Evolutionary conservation across 2,329 filamentous ascomycete species (phyloP).

Genomic region (Exophiala calicioides): DNA sequence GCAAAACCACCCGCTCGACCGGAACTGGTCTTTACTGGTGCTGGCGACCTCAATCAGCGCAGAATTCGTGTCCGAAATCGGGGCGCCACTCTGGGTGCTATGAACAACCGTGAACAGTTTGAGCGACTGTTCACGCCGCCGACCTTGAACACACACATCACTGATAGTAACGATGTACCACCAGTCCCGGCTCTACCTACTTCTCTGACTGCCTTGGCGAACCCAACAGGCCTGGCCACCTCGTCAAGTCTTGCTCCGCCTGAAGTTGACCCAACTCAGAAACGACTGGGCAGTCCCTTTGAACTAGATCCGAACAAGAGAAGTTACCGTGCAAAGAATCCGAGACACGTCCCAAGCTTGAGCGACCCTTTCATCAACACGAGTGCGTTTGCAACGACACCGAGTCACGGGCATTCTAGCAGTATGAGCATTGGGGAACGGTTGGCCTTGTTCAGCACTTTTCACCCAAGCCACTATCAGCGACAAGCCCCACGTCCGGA

Average conservation of each 20-base stretch:
- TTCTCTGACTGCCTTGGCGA: constrained; percentile 23
- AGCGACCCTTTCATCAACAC: constrained; percentile 46
- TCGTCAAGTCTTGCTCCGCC: constrained; percentile 35
- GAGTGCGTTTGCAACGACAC: constrained; percentile 24
- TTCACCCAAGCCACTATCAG: constrained; percentile 23
- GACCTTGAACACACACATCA: constrained; percentile 32
- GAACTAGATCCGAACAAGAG: constrained; percentile 40
- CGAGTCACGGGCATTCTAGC: constrained; percentile 22
- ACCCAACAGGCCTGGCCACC: constrained; percentile 22
- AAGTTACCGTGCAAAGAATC: constrained; percentile 37
- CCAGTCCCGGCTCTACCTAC: constrained; percentile 26
- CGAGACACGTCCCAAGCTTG: constrained; percentile 45
- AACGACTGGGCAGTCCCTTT: constrained; percentile 52
- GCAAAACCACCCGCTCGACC: constrained; percentile 36
- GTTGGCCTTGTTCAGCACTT: constrained; percentile 25
- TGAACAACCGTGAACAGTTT: constrained; percentile 53
- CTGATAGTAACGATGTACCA: constrained; percentile 25
- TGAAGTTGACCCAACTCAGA: constrained; percentile 41
- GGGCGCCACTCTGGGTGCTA: constrained; percentile 62
- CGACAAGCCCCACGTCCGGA: constrained; percentile 8
- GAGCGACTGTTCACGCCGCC: constrained; percentile 57
- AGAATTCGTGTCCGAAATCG: constrained; percentile 62
- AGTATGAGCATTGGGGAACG: constrained; percentile 28
- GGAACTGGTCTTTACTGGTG: constrained; percentile 31
- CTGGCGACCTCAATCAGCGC: constrained; percentile 52